Evolutionary conservation across 2,329 filamentous ascomycete species (phyloP).

Genomic region (Pleoardoris graminearum): DNA sequence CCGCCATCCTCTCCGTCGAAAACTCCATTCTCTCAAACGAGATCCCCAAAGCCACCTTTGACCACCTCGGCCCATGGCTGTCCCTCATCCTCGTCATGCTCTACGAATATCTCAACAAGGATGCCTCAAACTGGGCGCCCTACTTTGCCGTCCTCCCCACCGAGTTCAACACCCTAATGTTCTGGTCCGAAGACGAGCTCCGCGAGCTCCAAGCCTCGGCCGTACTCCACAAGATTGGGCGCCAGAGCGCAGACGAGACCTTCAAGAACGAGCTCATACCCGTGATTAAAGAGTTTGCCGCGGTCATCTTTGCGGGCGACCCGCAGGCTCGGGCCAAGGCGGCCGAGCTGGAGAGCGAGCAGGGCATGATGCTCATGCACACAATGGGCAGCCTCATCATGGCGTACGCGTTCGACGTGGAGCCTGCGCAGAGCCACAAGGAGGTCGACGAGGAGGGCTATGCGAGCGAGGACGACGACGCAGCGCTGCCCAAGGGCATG

Average conservation of each 20-base stretch:
- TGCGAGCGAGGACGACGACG: constrained; percentile 52
- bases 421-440: constrained; percentile 50
- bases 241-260: constrained; percentile 68
- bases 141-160: constrained; percentile 77
- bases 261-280: constrained; percentile 64
- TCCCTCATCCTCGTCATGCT: constrained; percentile 77
- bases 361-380: constrained; percentile 65
- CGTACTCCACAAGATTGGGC: constrained; percentile 76
- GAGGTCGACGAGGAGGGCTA: constrained; percentile 61
- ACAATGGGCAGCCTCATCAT: constrained; percentile 87
- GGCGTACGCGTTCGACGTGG: constrained; percentile 89
- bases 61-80: constrained; percentile 52
- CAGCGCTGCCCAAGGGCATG: constrained; percentile 72
- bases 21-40: constrained; percentile 68
- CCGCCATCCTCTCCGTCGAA: constrained; percentile 69
- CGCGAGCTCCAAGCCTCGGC: constrained; percentile 74
- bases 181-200: constrained; percentile 75
- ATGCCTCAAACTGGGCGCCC: constrained; percentile 70
- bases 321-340: constrained; percentile 33
- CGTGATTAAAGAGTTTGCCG: constrained; percentile 49
- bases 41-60: constrained; percentile 48
- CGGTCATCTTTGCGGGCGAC: constrained; percentile 47
- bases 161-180: constrained; percentile 84
- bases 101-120: constrained; percentile 67
- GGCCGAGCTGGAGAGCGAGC: constrained; percentile 49